phyloP scores from a whole-genome alignment of 495 filamentous ascomycete genomes.

The Penicillium canariense region DNA sequence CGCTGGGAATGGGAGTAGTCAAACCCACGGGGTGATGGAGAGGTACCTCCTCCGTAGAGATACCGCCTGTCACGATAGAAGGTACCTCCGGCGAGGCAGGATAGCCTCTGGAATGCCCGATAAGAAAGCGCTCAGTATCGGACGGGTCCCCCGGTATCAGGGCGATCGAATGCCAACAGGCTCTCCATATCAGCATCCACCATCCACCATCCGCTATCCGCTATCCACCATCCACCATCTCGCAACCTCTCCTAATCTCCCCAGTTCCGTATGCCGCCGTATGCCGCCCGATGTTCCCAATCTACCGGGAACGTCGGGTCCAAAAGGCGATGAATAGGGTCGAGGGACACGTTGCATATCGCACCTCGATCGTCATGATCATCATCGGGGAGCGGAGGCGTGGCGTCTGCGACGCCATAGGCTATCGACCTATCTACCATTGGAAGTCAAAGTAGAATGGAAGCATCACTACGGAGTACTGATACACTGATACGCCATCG shows the following conservation, averaged over 20 bases:
- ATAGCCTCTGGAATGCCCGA: not conserved
- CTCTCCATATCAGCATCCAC: not conserved
- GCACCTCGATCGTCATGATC: conserved; percentile 8
- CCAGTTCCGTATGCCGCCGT: too few species aligned
- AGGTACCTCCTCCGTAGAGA: too few species aligned
- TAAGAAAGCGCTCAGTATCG: not conserved
- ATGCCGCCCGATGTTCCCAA: too few species aligned
- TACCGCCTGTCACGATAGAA: not conserved
- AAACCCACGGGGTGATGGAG: too few species aligned
- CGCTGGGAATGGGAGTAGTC: too few species aligned
- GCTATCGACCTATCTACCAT: not conserved
- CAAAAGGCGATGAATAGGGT: not conserved
- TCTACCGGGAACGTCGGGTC: not conserved
- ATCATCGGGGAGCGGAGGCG: not conserved
- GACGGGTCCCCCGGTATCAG: conserved; percentile 1
- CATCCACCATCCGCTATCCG: not conserved
- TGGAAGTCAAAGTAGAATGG: not conserved
- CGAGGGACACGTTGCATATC: conserved; percentile 12
- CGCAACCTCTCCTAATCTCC: not conserved
- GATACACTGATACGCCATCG: not conserved
- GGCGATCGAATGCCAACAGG: not conserved
- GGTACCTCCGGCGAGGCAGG: conserved; percentile 1
- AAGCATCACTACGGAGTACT: not conserved
- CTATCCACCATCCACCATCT: not conserved
- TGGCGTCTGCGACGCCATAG: not conserved